Evolutionary conservation across 345 rosid species (phyloP), one percentile per base, ranked within the genome.

Genomic region (Eucalyptus curtisii): DNA sequence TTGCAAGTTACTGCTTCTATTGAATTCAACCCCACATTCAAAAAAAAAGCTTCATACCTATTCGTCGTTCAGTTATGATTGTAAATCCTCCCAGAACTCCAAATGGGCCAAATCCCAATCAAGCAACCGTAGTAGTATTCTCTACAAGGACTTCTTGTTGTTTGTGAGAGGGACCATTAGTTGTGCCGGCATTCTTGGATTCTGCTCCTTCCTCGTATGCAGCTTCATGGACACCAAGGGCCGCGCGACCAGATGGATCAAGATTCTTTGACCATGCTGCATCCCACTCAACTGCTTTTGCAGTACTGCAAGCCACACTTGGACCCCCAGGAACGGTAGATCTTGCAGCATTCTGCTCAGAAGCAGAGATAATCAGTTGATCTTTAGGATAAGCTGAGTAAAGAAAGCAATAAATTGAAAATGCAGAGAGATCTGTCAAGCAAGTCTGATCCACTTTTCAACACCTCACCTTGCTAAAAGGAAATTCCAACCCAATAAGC

Each of bases 161-260:
- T 79, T 86, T 86, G 22, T 82, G 64, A 27, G 90, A 89, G 42
- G 80, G 31, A 27, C 88, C 90, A 45, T 87, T 89, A 49, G 86
- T 42, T 47, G 61, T 57, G 81, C 57, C 15, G 55, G 66, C 42
- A 79, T 80, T 89, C 90, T 86, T 81, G 24, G 88, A 53, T 37
- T 86, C 88, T 15, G 86, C 76, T 68, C 33, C 88, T 87, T 86
- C 88, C 20, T 93, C 94, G 49, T 98, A 98, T 37, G 96, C 96
- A n/a, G 96, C 96, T 61, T 93, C 93, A 90, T 97, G 99, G 64
- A 97, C 98, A 61, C 99, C 99, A 15, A 94, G 88, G 30, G 99
- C 99, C 22, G 99, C 99, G 88, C 99, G 90, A 61, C 99, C 99
- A 0, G 99, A 97, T 42, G 99, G 99, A 61, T 97, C 99, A 7